Evolutionary conservation across 1,139 yeast species (phyloP), one percentile per base, ranked within the genome.

Genomic region (Sugiyamaella sp.): DNA sequence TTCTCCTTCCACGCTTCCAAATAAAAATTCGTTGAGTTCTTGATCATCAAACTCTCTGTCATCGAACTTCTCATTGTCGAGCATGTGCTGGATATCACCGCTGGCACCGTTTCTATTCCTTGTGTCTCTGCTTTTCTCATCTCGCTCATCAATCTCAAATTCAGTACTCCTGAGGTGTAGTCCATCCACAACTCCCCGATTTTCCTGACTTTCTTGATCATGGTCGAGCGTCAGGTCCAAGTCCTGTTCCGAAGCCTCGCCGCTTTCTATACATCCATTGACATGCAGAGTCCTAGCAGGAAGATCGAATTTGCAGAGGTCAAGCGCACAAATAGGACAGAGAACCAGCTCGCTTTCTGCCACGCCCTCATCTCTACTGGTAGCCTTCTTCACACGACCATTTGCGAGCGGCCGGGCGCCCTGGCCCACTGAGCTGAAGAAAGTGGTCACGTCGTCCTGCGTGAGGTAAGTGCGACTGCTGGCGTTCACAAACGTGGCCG

Each of bases 291-390:
- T 53, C 3, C 64, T 49, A 2, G 40, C 45, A 9, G 45, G 42
- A 12, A 57, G 14, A 5, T 41, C 53, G 25, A 54, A 27, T n/a
- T 41, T 21, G 9, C 45, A 54, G 21, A 60, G 19, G 39, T 55
- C 56, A 10, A 22, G 21, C 17, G 24, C n/a, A 43, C 64, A 60
- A n/a, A 60, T 55, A 4, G 64, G 64, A 46, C 63, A 60, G 1
- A 45, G 9, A 16, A 59, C 50, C 2, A 49, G 14, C 10, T 46
- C 51, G 12, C 29, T 24, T 5, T 29, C 35, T 12, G 10, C 33
- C 16, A 22, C 22, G 4, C 3, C 17, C 16, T 27, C 35, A 2
- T n/a, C n/a, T 5, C 4, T 12, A 16, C 17, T n/a, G 6, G 6
- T 24, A 19, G 4, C 22, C 38, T 21, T 10, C 46, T 43, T 29